Base-by-base conservation (phyloP, 768 basidiomycete genomes). In the Suillus ampliporus region DNA sequence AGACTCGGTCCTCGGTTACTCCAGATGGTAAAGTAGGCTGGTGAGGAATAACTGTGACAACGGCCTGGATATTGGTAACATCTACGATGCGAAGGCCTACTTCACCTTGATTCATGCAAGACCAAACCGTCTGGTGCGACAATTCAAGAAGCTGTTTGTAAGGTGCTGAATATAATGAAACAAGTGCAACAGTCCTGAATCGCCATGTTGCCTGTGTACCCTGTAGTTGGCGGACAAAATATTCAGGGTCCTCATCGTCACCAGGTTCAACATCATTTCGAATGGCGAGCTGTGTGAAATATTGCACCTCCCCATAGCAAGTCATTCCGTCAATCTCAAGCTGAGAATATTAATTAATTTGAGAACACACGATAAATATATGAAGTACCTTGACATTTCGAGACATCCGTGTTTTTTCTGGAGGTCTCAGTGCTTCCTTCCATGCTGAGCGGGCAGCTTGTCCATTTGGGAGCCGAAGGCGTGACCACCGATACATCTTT, bases 401-500 rank as follows among this genome's bases (percentile, higher is more conserved):
- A 8, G 77, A 62, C 6, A 69, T 73, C 7, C 76, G 63, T 9
- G 72, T 31, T 13, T 74, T 65, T 40, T 72, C 53, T 9, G 50
- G 62, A 3, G 56, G 37, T 34, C 64, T 64, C 10, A 41, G 10
- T 10, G 13, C 17, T 57, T 80, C 79, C 43, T 71, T 74, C 72
- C 70, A 80, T 3, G 62, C 31, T 19, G 74, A 78, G 2, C 73
- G 67, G 11, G 71, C 76, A 60, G 77, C 68, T 63, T 81, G 79
- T 0, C 77, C 77, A 70, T 77, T 81, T 21, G 77, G 76, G 35
- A 81, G 68, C 11, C 58, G 69, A 0, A 81, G 50, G 4, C 77
- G 68, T 14, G 77, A 75, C 79, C 80, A 80, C 34, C 67, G 50
- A 38, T 38, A 38, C 37, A 38, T 38, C 11, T 38, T 38, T 11